Evolutionary conservation across 331 rosid genomes (phyloP).

Genomic region (Arachis monticola): DNA sequence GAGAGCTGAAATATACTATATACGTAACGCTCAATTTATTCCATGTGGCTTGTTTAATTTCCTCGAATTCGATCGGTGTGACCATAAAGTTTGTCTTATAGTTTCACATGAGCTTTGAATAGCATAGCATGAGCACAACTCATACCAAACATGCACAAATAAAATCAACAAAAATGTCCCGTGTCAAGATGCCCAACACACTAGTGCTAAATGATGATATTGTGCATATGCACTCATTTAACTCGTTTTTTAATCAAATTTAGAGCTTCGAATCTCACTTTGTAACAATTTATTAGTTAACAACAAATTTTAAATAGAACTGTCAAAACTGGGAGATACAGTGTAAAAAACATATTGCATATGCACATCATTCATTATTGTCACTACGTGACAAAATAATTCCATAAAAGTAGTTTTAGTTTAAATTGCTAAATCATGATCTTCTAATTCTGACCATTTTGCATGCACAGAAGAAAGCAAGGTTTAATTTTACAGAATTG

Average conservation of each 20-base stretch:
- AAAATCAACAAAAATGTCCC: constrained; percentile 24
- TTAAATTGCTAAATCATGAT: constrained; percentile 39
- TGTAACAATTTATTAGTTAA: no score
- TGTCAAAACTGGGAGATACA: no score
- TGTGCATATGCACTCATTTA: no score
- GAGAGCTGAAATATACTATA: not conserved
- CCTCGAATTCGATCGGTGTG: constrained; percentile 4
- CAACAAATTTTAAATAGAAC: no score
- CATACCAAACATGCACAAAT: constrained; percentile 21
- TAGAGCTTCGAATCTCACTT: no score
- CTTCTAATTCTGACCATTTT: not conserved
- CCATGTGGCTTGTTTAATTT: not conserved
- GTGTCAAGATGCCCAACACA: not conserved
- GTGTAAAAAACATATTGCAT: no score
- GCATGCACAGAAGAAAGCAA: constrained; percentile 57
- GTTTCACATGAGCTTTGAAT: constrained; percentile 40
- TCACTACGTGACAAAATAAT: not conserved
- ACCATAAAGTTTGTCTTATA: constrained; percentile 35
- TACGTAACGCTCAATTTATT: not conserved
- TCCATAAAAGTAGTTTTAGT: constrained; percentile 29
- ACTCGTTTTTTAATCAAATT: no score
- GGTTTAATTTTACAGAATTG: not conserved
- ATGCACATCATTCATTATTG: constrained; percentile 3
- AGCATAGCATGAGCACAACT: constrained; percentile 32
- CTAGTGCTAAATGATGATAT: no score